Base-by-base conservation (phyloP, 2,329 filamentous ascomycete genomes). In the Anisogramma anomala region DNA sequence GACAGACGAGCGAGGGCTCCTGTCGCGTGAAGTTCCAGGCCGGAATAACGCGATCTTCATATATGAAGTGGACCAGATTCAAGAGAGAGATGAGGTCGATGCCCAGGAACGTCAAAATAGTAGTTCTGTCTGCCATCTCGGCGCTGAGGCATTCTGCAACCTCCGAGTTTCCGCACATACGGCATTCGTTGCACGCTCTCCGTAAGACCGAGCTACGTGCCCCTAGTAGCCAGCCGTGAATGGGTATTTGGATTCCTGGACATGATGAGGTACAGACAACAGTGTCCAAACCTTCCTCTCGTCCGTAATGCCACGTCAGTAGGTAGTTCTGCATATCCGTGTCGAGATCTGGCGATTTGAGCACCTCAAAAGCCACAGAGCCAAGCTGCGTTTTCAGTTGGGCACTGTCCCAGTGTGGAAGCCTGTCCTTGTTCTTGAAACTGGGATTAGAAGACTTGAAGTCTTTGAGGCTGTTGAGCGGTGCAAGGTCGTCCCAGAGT, bases 11-110 rank as follows among this genome's bases (percentile, higher is more conserved):
- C 9, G 74, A 64, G 3, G 79, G 74, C 15, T 76, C 72, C 47
- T 79, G 73, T 6, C 72, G 75, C 4, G 80, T 80, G 48, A 82
- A 79, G 49, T 88, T 84, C 91, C 91, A 96, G 14, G 88, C 82
- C 45, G 91, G 85, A 23, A 94, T 69, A 13, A 88, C 64, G 3
- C 67, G 69, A 55, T 96, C 91, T 5, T 79, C 80, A 57, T 96
- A 96, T 6, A 82, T 56, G 53, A 85, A 95, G 8, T 89, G 66
- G 1, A 82, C 74, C 8, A 96, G 52, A 51, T 94, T 89, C 42
- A 94, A 64, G 6, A 95, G 55, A 1, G 85, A 82, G 25, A 93
- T 67, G 27, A 91, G 69, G 55, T 95, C 87, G 10, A 89, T 53
- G 2, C 75, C 61, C 15, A 75, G 64, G 39, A 96, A 80, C 0